Evolutionary conservation across 2,329 filamentous ascomycete species (phyloP), one percentile per base, ranked within the genome.

Genomic region (Penicillium thymicola): DNA sequence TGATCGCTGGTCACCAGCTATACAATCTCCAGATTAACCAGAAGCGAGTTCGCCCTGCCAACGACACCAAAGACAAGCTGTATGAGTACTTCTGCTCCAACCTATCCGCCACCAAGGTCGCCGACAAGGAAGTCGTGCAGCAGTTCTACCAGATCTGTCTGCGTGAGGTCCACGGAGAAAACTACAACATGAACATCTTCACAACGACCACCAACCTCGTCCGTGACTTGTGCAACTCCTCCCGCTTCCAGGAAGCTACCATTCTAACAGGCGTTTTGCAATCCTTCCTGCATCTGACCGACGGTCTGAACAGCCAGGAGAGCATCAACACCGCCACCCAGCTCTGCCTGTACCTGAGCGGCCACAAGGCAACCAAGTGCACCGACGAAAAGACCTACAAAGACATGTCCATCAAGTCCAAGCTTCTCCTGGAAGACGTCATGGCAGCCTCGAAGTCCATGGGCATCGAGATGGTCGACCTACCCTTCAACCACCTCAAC

Each of bases 21-120:
- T 58, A 63, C 32, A 62, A 60, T 27, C 59, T 73, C 14, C 70
- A 73, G 59, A 59, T 50, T 0, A 62, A 68, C 9, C 72, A 73
- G 59, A 73, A 68, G 27, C 69, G 71, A 14, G 57, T 59, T 49
- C 63, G 57, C 1, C 65, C 67, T n/a, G 66, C 67, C 30, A 67
- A 67, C 50, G 53, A 63, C 23, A 72, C 72, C 5, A 68, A 73
- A 30, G 63, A 60, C 44, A 68, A 71, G 55, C 54, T 76, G 18
- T 70, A 76, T 55, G 66, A 71, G 2, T 75, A 75, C 57, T 76
- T 76, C 59, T 72, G 70, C 55, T 63, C 67, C 38, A 69, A 61
- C 2, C 54, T 74, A 10, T 72, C 71, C 1, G 65, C 72, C 4
- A 68, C 64, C 4, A 47, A 59, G 9, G 58, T 65, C 2, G 43